A percentile compares a stretch with the other conserved stretches of the same genome.
These are phyloP conservation scores for Gracilaria gracilis DNA, from an alignment of 23 red algal genomes.

Conservation along the genomic window DNA sequence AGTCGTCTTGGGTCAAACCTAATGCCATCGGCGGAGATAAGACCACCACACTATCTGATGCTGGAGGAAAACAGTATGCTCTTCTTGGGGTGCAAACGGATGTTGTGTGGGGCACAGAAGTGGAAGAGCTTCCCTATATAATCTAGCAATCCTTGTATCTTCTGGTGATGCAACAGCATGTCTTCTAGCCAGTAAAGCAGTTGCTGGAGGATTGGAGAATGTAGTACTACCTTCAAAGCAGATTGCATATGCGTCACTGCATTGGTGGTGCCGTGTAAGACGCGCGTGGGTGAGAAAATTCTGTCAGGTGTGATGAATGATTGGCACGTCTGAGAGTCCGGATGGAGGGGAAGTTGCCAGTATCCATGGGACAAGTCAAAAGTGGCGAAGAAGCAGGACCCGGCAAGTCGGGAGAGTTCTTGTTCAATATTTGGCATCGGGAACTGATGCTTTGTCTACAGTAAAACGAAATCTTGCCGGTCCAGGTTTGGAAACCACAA, in stretches of 20 bases:
- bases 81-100: background rate
- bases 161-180: background rate
- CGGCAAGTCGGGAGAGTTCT: background rate
- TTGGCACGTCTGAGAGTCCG: background rate
- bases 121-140: background rate
- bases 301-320: background rate
- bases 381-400: background rate
- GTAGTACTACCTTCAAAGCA: background rate
- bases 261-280: background rate
- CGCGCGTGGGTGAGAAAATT: background rate
- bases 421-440: slow-evolving; percentile 32
- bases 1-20: background rate
- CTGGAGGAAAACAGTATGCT: background rate
- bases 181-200: background rate
- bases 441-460: too few relatives aligned
- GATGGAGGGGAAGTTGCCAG: too few relatives aligned
- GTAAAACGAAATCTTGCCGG: background rate
- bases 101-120: background rate
- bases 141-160: background rate
- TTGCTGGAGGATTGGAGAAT: background rate
- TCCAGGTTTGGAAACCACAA: background rate
- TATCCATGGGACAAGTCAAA: slow-evolving; percentile 23
- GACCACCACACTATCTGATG: background rate
- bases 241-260: background rate
- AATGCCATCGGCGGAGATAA: background rate